Evolutionary conservation across 1,284 basidiomycete species (phyloP).

Genomic region (Puccinia hordei): DNA sequence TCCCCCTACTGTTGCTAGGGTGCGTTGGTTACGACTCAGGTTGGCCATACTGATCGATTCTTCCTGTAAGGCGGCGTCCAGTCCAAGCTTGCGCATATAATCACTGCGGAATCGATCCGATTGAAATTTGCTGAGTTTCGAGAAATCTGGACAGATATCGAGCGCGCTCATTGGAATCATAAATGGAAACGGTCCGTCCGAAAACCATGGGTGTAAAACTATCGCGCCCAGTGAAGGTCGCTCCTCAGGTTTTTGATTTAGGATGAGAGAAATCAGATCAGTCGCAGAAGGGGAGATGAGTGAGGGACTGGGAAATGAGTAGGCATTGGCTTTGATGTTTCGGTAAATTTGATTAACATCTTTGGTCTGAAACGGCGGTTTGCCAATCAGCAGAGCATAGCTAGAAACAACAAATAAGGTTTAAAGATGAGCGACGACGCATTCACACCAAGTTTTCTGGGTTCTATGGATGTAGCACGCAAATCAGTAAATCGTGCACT

Average conservation of each 20-base stretch:
- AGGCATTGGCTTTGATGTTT: constrained; percentile 91
- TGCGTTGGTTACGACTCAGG: constrained; percentile 53
- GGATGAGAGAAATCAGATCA: constrained; percentile 78
- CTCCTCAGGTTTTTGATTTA: constrained; percentile 69
- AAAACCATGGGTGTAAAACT: constrained; percentile 82
- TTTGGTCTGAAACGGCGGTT: constrained; percentile 96
- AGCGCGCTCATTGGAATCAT: constrained; percentile 78
- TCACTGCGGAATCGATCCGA: constrained; percentile 72
- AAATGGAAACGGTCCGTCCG: constrained; percentile 74
- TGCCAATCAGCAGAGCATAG: constrained; percentile 89
- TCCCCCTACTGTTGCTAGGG: constrained; percentile 43
- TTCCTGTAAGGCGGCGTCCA: constrained; percentile 62
- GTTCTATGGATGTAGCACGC: background rate
- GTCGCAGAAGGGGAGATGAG: constrained; percentile 72
- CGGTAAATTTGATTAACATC: constrained; percentile 94
- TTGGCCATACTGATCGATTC: constrained; percentile 57
- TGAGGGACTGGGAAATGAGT: constrained; percentile 82
- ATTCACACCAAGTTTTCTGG: background rate
- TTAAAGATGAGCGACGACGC: background rate
- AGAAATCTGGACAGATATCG: constrained; percentile 73
- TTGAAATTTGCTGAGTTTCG: constrained; percentile 67
- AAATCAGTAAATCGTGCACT: background rate
- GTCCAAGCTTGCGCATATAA: constrained; percentile 68
- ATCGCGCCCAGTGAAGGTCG: constrained; percentile 84
- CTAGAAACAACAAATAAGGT: constrained; percentile 53